A percentile compares a stretch with the other conserved stretches of the same genome.
Evolutionary conservation across 202 grass and related monocot genomes (phyloP).

Genomic region (Panicum virgatum): DNA sequence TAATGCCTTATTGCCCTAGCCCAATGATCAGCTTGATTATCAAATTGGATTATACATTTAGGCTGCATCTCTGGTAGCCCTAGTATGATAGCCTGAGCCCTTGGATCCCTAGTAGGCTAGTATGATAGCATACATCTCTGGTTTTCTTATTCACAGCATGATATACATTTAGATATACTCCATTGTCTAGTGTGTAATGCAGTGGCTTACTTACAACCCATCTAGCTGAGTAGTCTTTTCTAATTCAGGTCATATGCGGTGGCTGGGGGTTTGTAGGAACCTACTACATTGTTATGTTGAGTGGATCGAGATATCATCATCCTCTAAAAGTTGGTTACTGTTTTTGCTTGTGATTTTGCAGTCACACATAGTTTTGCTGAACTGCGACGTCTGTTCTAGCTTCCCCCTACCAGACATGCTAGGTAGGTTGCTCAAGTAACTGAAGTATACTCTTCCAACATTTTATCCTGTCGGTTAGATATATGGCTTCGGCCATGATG

Average conservation of each 20-base stretch:
- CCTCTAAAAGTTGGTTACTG: neutral
- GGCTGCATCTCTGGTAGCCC: no score
- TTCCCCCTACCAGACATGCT: constrained; percentile 94
- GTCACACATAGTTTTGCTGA: constrained; percentile 98
- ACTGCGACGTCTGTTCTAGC: constrained; percentile 97
- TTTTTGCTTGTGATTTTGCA: constrained; percentile 46
- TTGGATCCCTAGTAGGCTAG: no score
- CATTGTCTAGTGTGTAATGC: neutral
- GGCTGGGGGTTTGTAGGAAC: neutral
- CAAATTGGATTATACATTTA: constrained; percentile 12
- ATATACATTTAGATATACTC: no score
- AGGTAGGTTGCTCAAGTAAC: constrained; percentile 53
- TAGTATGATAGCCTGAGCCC: no score
- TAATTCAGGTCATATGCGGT: neutral
- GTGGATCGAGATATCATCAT: neutral
- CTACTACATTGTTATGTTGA: neutral
- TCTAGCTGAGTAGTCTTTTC: neutral
- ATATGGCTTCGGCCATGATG: neutral
- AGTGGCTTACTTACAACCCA: neutral
- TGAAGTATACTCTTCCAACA: neutral
- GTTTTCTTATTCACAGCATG: no score
- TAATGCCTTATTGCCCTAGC: constrained; percentile 27
- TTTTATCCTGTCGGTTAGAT: neutral
- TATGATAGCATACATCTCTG: no score
- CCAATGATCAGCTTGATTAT: constrained; percentile 23